phyloP scores from a whole-genome alignment of 2,329 filamentous ascomycete species.

The Trichoderma harzianum region DNA sequence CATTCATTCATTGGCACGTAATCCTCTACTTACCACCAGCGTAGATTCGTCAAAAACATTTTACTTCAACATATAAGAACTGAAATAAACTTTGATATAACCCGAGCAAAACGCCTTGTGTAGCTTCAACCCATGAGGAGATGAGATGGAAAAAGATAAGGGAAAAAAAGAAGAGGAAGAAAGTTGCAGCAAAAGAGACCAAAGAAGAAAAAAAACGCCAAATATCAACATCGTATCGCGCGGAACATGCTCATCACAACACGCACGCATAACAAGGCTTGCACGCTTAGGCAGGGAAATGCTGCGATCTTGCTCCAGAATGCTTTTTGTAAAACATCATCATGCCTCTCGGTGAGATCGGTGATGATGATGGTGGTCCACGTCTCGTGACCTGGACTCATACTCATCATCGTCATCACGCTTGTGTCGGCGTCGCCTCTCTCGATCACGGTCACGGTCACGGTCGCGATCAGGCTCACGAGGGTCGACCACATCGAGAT shows the following conservation, averaged over 20 bases:
- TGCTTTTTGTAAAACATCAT: neutral
- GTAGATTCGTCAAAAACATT: neutral
- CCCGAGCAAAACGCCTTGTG: neutral
- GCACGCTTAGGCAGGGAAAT: neutral
- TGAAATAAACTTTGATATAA: neutral
- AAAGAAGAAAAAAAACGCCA: neutral
- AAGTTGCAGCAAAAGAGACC: neutral
- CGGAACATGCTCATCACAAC: neutral
- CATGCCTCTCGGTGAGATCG: conserved; percentile 23
- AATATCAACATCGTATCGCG: neutral
- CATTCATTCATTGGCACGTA: conserved; percentile 4
- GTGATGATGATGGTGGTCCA: conserved; percentile 22
- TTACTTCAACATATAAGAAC: neutral
- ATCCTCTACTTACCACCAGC: neutral
- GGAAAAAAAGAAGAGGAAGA: neutral
- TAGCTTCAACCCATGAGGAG: neutral
- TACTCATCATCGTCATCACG: conserved; percentile 26
- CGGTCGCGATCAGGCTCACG: conserved; percentile 34
- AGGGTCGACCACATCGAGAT: conserved; percentile 31
- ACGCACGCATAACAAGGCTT: neutral
- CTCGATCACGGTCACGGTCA: conserved; percentile 30
- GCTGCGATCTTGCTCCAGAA: neutral
- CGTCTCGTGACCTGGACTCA: conserved; percentile 18
- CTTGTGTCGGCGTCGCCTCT: conserved; percentile 23
- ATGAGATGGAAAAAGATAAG: neutral